Base-by-base conservation (phyloP, 192 early-diverging fungal species). In the Backusella morwellensis region DNA sequence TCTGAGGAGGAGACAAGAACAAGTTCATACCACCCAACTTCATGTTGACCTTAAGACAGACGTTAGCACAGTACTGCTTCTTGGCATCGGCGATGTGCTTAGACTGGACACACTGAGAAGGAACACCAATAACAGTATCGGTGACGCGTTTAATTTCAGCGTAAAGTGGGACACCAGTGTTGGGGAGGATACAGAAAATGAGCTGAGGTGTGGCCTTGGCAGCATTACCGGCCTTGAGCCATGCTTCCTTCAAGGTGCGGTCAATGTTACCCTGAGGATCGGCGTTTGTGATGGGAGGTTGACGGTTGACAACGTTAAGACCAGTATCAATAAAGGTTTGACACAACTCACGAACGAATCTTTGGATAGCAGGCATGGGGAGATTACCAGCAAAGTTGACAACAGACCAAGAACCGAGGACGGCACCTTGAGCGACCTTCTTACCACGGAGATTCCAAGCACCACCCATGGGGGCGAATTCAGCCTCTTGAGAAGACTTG, bases 21-120 rank as follows among this genome's bases (percentile, higher is more conserved):
- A 90, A 87, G 84, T 97, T 97, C 88, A 91, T 92, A 50, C 96
- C 96, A 68, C 96, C 95, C 8, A 98, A 88, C 85, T 98, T 97
- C 35, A 93, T 88, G 81, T 98, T 98, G 72, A 98, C 89, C 86
- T 98, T 98, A 23, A 98, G 84, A 76, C 92, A 95, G 14, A 98
- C 91, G 73, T 98, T 98, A 17, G 97, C 97, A 77, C 95, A 97
- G 87, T 97, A 97, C 84, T 97, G 96, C 47, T 90, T 79, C 83
- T 92, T 96, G 21, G 93, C 85, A 32, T 84, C 77, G 79, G 88
- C 86, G 75, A 94, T 85, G 76, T 97, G 90, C 80, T 90, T 95
- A 17, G 89, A 85, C 76, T 94, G 95, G 74, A 98, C 90, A 81
- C 97, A 98, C 85, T 98, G 97, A 35, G 95, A 95, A 0, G 93